phyloP scores from a whole-genome alignment of 139 green algal species.

The Limnomonas spitsbergensis region DNA sequence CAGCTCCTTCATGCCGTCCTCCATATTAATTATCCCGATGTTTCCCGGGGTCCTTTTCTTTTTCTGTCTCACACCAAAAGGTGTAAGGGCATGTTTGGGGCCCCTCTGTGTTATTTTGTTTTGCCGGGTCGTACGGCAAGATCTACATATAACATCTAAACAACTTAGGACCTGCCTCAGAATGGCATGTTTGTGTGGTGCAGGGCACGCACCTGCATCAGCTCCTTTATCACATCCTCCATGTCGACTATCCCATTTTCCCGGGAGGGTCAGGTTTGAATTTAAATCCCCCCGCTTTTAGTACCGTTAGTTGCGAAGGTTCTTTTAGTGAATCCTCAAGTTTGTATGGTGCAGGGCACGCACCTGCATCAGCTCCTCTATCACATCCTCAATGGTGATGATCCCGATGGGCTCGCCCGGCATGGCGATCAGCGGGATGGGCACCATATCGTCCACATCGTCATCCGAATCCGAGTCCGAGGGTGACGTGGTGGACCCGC shows the following conservation, averaged over 20 bases:
- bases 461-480: too few relatives aligned
- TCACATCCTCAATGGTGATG: slow-evolving; percentile 21
- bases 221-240: slow-evolving; percentile 14
- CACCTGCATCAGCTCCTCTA: slow-evolving; percentile 21
- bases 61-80: not conserved
- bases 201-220: slow-evolving; percentile 10
- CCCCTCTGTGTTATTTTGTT: too few relatives aligned
- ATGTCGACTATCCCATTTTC: slow-evolving; percentile 13
- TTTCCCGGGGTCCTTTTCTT: too few relatives aligned
- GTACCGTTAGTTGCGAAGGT: not conserved
- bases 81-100: not conserved
- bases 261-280: too few relatives aligned
- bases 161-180: too few relatives aligned
- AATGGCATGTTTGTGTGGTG: too few relatives aligned
- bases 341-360: not conserved
- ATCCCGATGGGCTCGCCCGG: slow-evolving; percentile 17
- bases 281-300: not conserved
- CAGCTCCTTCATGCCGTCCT: slow-evolving; percentile 13
- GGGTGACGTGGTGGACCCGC: too few relatives aligned
- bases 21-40: slow-evolving; percentile 14
- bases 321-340: too few relatives aligned
- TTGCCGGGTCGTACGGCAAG: too few relatives aligned
- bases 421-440: slow-evolving; percentile 4
- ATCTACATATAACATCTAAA: too few relatives aligned
- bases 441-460: slow-evolving; percentile 23